phyloP scores from a whole-genome alignment of 495 filamentous ascomycete genomes.

The Neurospora sp. region DNA sequence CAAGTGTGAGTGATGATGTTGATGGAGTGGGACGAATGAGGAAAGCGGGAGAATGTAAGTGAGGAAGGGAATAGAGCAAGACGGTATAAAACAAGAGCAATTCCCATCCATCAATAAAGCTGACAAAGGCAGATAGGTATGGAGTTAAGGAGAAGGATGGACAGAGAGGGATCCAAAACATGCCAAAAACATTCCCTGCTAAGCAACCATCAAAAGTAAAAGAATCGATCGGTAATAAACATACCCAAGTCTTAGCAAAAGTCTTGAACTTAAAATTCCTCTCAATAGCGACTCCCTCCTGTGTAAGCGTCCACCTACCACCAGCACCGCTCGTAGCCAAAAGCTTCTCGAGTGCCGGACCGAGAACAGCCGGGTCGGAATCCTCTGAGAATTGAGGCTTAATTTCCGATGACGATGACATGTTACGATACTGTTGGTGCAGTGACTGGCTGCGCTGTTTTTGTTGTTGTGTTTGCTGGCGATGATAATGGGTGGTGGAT shows the following conservation, averaged over 20 bases:
- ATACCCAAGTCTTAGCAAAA: slow-evolving; percentile 53
- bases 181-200: no score
- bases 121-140: neutral
- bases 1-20: no score
- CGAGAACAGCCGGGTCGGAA: slow-evolving; percentile 18
- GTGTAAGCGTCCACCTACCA: slow-evolving; percentile 42
- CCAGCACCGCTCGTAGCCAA: slow-evolving; percentile 7
- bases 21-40: no score
- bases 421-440: neutral
- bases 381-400: slow-evolving; percentile 21
- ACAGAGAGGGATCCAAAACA: no score
- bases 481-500: neutral
- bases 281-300: slow-evolving; percentile 44
- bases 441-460: neutral
- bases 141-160: no score
- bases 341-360: slow-evolving; percentile 4
- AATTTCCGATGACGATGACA: neutral
- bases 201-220: no score
- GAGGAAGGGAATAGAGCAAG: no score
- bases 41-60: no score
- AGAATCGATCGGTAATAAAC: slow-evolving; percentile 7
- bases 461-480: neutral
- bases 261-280: slow-evolving; percentile 52
- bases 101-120: neutral
- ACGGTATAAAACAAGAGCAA: neutral